phyloP scores from a whole-genome alignment of 805 yeast species.

The Spathaspora hagerdaliae region DNA sequence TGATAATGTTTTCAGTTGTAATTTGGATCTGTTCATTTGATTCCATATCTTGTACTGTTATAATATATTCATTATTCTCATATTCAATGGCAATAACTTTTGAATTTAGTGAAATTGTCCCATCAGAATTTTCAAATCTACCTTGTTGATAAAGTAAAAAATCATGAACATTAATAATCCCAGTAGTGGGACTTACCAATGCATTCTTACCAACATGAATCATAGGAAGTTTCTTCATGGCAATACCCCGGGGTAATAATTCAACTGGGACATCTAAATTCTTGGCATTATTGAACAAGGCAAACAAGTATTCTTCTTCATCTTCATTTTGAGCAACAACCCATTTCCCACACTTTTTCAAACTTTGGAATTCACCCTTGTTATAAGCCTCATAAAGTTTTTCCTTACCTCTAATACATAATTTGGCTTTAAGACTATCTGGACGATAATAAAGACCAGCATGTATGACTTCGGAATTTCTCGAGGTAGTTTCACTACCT shows the following conservation, averaged over 20 bases:
- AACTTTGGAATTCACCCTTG: constrained; percentile 31
- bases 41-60: constrained; percentile 22
- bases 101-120: constrained; percentile 63
- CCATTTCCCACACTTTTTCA: constrained; percentile 75
- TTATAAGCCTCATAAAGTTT: constrained; percentile 55
- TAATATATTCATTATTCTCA: constrained; percentile 20
- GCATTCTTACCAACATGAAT: constrained; percentile 59
- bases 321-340: constrained; percentile 73
- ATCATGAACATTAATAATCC: constrained; percentile 80
- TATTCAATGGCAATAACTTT: constrained; percentile 42
- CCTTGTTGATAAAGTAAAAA: constrained; percentile 58
- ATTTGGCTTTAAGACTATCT: constrained; percentile 57
- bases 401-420: constrained; percentile 75
- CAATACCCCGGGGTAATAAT: constrained; percentile 44
- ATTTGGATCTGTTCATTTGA: constrained; percentile 35
- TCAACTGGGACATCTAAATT: constrained; percentile 55
- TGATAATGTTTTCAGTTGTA: constrained; percentile 56
- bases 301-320: constrained; percentile 57
- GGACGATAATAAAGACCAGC: constrained; percentile 84
- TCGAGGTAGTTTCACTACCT: constrained; percentile 82
- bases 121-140: constrained; percentile 52
- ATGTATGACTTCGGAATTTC: constrained; percentile 91
- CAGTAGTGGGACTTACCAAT: constrained; percentile 75
- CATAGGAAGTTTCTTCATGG: constrained; percentile 57
- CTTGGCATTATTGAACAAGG: constrained; percentile 47